These are phyloP conservation scores for Lolium rigidum DNA, from an alignment of 176 grass and related monocot genomes.

Conservation along the genomic window DNA sequence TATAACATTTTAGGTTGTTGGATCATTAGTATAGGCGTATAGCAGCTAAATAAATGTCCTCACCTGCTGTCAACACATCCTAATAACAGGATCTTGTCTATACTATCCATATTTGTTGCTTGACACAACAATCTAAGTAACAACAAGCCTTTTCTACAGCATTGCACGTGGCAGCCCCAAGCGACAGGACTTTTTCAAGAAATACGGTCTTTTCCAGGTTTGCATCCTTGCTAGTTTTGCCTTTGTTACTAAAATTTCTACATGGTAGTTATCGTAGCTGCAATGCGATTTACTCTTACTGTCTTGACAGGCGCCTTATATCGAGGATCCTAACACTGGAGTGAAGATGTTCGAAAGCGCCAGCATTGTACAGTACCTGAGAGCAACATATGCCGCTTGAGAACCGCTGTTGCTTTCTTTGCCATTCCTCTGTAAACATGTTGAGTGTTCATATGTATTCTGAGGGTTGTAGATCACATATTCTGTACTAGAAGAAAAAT, in stretches of 20 bases:
- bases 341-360: conserved; percentile 95
- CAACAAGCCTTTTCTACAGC: conserved; percentile 48
- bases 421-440: neutral
- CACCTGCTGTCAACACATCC: too few relatives aligned
- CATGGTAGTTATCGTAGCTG: neutral
- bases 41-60: neutral
- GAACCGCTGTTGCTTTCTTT: neutral
- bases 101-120: neutral
- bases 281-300: conserved; percentile 8
- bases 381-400: conserved; percentile 60
- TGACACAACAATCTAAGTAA: neutral
- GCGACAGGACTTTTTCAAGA: conserved; percentile 79
- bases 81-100: neutral
- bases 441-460: neutral
- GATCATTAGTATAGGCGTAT: neutral
- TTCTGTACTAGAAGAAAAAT: neutral
- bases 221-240: neutral
- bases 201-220: conserved; percentile 87
- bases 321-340: conserved; percentile 94
- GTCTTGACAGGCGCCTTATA: conserved; percentile 67
- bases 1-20: neutral
- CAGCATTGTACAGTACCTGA: conserved; percentile 79
- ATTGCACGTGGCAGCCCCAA: conserved; percentile 72
- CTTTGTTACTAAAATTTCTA: neutral
- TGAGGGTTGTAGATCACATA: neutral